Conservation (phyloP, 345 rosid species). For the Eucalyptus erythrocorys region DNA sequence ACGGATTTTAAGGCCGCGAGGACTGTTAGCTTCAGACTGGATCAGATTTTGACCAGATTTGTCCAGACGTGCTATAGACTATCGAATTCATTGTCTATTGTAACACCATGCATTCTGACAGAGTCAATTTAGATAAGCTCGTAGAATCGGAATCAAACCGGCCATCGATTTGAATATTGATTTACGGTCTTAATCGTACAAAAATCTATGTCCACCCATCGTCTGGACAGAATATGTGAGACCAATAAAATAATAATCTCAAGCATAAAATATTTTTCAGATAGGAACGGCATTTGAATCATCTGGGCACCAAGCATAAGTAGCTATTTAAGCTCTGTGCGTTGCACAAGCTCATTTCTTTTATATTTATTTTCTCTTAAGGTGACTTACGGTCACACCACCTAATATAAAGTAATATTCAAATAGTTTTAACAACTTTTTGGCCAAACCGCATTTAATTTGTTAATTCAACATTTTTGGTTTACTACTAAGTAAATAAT, state of each 20-base stretch:
- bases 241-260: neutral
- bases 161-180: neutral
- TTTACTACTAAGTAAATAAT: neutral
- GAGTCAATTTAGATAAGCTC: neutral
- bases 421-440: neutral
- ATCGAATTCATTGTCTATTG: neutral
- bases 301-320: neutral
- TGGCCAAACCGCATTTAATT: neutral
- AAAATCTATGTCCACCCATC: neutral
- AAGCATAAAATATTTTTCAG: neutral
- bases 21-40: neutral
- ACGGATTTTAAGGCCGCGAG: neutral
- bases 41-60: neutral
- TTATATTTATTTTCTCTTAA: neutral
- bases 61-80: neutral
- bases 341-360: neutral
- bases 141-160: neutral
- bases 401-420: neutral
- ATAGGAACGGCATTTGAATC: neutral
- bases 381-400: neutral
- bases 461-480: neutral
- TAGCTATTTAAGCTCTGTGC: neutral
- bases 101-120: neutral
- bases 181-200: neutral
- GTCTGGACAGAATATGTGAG: neutral